Evolutionary conservation across 345 rosid species (phyloP).

Genomic region (Crucihimalaya himalaica): DNA sequence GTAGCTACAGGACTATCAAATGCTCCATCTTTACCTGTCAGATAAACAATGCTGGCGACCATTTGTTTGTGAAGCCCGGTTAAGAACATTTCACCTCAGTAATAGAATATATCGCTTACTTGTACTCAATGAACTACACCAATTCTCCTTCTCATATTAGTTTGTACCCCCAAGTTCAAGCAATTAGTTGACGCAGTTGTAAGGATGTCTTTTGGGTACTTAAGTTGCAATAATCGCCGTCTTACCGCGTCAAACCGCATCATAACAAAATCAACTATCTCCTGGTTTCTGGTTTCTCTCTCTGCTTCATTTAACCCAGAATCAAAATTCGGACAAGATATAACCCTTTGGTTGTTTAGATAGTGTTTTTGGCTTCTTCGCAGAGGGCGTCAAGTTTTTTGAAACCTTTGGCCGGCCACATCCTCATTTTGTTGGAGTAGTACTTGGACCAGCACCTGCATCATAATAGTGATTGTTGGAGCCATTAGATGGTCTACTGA

Average conservation of each 20-base stretch:
- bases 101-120: constrained; percentile 65
- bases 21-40: constrained; percentile 28
- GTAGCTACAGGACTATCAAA: constrained; percentile 41
- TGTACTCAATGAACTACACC: constrained; percentile 64
- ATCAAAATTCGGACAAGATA: not conserved
- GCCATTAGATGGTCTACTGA: not conserved
- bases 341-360: not conserved
- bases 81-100: constrained; percentile 57
- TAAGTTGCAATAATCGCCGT: constrained; percentile 52
- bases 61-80: constrained; percentile 55
- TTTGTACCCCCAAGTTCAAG: constrained; percentile 47
- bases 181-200: constrained; percentile 39
- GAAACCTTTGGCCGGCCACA: constrained; percentile 19
- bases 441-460: not conserved
- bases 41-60: constrained; percentile 64
- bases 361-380: not conserved
- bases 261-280: constrained; percentile 46
- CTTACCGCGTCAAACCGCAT: constrained; percentile 50
- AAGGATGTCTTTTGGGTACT: constrained; percentile 33
- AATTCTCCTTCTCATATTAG: constrained; percentile 55
- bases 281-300: constrained; percentile 48
- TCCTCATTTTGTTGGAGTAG: not conserved
- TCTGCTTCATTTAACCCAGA: constrained; percentile 27
- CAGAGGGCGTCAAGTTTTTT: not conserved
- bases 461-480: not conserved